Evolutionary conservation across 495 filamentous ascomycete species (phyloP).

Genomic region (Chaetomium tenue): DNA sequence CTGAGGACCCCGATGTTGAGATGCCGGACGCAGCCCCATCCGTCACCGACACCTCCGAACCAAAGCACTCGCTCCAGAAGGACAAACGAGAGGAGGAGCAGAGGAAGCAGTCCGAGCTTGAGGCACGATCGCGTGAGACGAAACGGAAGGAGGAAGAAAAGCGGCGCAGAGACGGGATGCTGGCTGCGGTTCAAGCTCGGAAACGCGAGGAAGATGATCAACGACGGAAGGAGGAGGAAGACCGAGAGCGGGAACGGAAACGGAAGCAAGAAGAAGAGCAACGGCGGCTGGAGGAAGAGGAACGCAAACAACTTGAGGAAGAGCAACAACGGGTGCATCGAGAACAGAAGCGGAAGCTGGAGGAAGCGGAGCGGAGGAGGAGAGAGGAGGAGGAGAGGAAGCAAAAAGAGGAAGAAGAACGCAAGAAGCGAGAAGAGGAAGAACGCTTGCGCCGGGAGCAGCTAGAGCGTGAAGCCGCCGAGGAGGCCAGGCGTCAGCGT

Average conservation of each 20-base stretch:
- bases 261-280: conserved; percentile 40
- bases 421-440: conserved; percentile 40
- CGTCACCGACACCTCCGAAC: conserved; percentile 32
- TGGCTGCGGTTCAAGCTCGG: conserved; percentile 37
- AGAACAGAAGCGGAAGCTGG: conserved; percentile 41
- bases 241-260: conserved; percentile 29
- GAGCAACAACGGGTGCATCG: conserved; percentile 25
- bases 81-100: conserved; percentile 51
- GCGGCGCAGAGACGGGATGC: conserved; percentile 34
- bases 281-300: conserved; percentile 48
- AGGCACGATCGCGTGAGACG: conserved; percentile 34
- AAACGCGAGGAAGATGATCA: conserved; percentile 51
- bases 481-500: conserved; percentile 45
- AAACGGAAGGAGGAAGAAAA: conserved; percentile 30
- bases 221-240: conserved; percentile 28
- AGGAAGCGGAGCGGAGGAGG: conserved; percentile 47
- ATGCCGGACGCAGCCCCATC: conserved; percentile 45
- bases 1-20: conserved; percentile 48
- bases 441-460: conserved; percentile 46
- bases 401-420: conserved; percentile 38
- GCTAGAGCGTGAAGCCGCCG: conserved; percentile 42
- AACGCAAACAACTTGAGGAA: conserved; percentile 48
- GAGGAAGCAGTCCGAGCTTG: conserved; percentile 39
- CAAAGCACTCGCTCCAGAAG: conserved; percentile 44
- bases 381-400: conserved; percentile 38